Percentiles rank a stretch among this genome's conserved stretches.
Evolutionary conservation across 2,329 filamentous ascomycete species (phyloP).

Genomic region (Cryphonectria japonica): DNA sequence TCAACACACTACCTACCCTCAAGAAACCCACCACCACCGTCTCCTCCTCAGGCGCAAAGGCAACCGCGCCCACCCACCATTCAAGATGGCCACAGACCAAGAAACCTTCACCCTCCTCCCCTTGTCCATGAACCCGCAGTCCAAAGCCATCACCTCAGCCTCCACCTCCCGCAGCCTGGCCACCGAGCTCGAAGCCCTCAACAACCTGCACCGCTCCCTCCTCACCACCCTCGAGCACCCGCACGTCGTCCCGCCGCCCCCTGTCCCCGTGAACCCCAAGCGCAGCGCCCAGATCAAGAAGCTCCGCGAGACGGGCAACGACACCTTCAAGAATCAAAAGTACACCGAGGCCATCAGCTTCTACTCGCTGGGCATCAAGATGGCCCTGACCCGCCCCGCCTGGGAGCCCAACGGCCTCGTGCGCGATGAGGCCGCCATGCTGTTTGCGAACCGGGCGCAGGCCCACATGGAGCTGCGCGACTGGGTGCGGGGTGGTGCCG

Average conservation of each 20-base stretch:
- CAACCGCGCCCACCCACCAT: background rate
- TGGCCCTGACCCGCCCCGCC: slow-evolving; percentile 78
- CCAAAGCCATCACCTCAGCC: slow-evolving; percentile 69
- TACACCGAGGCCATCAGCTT: slow-evolving; percentile 76
- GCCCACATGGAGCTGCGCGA: slow-evolving; percentile 80
- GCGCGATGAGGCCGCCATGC: slow-evolving; percentile 77
- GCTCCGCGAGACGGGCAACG: slow-evolving; percentile 86
- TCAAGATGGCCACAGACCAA: slow-evolving; percentile 46
- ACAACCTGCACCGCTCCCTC: slow-evolving; percentile 76
- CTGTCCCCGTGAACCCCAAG: slow-evolving; percentile 90
- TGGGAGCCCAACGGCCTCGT: slow-evolving; percentile 90
- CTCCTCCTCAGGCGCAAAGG: background rate
- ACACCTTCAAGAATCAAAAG: slow-evolving; percentile 76
- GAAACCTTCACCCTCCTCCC: slow-evolving; percentile 83
- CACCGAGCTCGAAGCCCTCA: slow-evolving; percentile 73
- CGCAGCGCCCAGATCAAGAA: slow-evolving; percentile 86
- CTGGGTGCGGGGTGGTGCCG: slow-evolving; percentile 86
- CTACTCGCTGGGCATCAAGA: slow-evolving; percentile 85
- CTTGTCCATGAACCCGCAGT: slow-evolving; percentile 77
- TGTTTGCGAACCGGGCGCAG: slow-evolving; percentile 89
- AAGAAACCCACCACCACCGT: background rate
- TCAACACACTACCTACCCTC: too few relatives aligned
- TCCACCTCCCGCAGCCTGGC: slow-evolving; percentile 52
- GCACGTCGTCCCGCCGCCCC: slow-evolving; percentile 75
- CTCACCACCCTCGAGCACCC: slow-evolving; percentile 63